These are phyloP conservation scores for Lactarius akahatsu DNA, from an alignment of 768 basidiomycete species.

Conservation along the genomic window DNA sequence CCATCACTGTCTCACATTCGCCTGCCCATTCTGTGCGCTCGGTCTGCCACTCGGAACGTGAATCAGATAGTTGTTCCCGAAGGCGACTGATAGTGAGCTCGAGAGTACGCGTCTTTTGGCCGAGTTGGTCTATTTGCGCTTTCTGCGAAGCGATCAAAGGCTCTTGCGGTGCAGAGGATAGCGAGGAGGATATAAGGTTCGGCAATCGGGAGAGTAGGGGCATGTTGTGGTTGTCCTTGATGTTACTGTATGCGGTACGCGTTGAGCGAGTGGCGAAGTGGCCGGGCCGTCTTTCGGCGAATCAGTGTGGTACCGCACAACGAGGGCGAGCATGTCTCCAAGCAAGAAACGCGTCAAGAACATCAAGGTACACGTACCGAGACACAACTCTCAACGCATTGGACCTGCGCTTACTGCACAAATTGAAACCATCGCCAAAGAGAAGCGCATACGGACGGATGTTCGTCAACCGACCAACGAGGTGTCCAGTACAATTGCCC, in stretches of 20 bases:
- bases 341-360: conserved; percentile 50
- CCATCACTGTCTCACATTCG: conserved; percentile 61
- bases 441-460: conserved; percentile 51
- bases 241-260: background rate
- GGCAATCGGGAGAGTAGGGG: conserved; percentile 23
- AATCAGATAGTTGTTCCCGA: conserved; percentile 41
- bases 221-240: conserved; percentile 1
- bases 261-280: background rate
- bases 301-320: background rate
- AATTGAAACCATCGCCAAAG: conserved; percentile 55
- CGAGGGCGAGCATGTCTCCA: conserved; percentile 50
- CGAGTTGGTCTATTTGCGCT: conserved; percentile 70
- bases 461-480: conserved; percentile 64
- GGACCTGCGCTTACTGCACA: conserved; percentile 60
- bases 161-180: conserved; percentile 38
- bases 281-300: background rate
- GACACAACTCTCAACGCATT: conserved; percentile 72
- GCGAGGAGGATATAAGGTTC: conserved; percentile 27
- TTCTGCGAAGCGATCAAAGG: conserved; percentile 62
- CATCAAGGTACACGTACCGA: conserved; percentile 66
- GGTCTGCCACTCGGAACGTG: conserved; percentile 50
- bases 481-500: conserved; percentile 46
- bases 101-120: conserved; percentile 62
- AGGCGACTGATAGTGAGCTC: conserved; percentile 61
- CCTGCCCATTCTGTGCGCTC: conserved; percentile 61